Conservation (phyloP, 345 rosid genomes). For the Angophora floribunda region DNA sequence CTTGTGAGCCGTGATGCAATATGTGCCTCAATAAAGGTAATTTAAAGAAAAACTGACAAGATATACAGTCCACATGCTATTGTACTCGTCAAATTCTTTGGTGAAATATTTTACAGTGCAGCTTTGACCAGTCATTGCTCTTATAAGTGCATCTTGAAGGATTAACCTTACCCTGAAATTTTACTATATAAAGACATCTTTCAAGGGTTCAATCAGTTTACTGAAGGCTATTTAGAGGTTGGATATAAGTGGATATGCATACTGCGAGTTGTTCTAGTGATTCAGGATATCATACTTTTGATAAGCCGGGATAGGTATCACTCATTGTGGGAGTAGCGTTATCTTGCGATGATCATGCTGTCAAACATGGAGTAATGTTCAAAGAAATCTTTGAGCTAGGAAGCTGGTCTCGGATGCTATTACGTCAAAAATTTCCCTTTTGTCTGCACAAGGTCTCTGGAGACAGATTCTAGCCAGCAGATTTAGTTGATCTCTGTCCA, state of each 20-base stretch:
- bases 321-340: background rate
- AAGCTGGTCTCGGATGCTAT: background rate
- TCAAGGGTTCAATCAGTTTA: background rate
- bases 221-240: background rate
- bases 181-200: background rate
- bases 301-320: background rate
- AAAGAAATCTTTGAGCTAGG: background rate
- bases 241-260: background rate
- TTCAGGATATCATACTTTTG: background rate
- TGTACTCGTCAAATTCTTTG: background rate
- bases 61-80: background rate
- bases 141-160: background rate
- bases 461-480: background rate
- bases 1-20: constrained; percentile 98
- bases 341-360: background rate
- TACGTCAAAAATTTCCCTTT: background rate
- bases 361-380: background rate
- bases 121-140: background rate
- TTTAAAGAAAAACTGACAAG: background rate
- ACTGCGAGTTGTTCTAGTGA: background rate
- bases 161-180: background rate
- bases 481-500: background rate
- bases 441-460: background rate
- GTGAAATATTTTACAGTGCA: background rate
- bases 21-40: constrained; percentile 93